Evolutionary conservation across 2,329 filamentous ascomycete genomes (phyloP), one percentile per base, ranked within the genome.

Genomic region (Lizonia empirigonia): DNA sequence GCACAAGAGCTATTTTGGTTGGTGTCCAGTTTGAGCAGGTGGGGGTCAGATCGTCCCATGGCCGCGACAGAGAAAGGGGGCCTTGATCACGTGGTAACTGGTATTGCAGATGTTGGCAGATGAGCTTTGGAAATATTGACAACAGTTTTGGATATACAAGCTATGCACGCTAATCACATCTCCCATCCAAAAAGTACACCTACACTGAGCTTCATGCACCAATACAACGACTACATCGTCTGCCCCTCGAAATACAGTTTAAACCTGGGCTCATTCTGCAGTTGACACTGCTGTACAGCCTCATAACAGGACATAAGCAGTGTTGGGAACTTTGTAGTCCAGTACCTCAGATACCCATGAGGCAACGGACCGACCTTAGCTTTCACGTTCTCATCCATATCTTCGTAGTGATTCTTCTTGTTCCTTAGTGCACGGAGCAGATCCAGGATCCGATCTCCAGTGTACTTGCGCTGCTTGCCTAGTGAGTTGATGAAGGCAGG

Each of bases 381-480:
- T 74, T 87, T 93, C 56, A 96, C 82, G 39, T 85, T 77, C 12
- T 92, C 89, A 6, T 89, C 83, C 90, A 99, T 93, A 71, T 99
- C 94, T 67, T 96, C 92, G 71, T 97, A 99, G 70, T 99, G 94
- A 59, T 97, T 96, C 65, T 89, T 90, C 82, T 99, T 99, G 76
- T 99, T 99, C 19, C 94, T 82, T 48, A 99, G 78, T 1, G 93
- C 94, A 1, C 94, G 84, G 16, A 99, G 77, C 18, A 99, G 80
- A 74, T 99, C 94, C 46, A 99, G 76, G 69, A 99, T 83, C 37
- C 85, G 84, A 1, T 84, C 82, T 0, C 92, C 92, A 0, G 89
- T 94, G 74, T 99, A 99, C 74, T 96, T 97, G 67, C 93, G 85
- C 75, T 97, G 93, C 76, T 95, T 96, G 51, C 91, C 92, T 6